Evolutionary conservation across 177 flowering plant species (phyloP), one percentile per base, ranked within the genome.

Genomic region (Vitis hybrid): DNA sequence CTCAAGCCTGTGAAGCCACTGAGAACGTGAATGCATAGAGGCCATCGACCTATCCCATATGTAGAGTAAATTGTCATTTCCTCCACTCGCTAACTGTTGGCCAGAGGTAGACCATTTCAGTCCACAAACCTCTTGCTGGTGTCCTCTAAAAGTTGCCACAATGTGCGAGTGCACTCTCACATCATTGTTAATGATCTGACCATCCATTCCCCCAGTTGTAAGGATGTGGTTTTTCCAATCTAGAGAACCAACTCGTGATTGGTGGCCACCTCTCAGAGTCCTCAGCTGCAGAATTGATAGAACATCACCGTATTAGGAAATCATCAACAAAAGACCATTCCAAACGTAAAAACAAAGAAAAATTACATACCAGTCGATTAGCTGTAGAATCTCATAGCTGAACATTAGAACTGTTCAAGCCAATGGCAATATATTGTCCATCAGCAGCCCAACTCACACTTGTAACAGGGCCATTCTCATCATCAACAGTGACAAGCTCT

Each of bases 401-500:
- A 16, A 76, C 78, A 9, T 76, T 13, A 8, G 76, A 75, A 59
- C 70, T 79, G 57, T 66, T 61, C 40, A 79, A 70, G 60, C 77
- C 82, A 69, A 72, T 60, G 12, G 79, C 79, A 56, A 79, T 30
- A 54, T 75, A 65, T 14, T 61, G 60, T 7, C 81, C 79, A 72
- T 75, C 72, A 14, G 70, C 62, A 10, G 79, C 78, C 81, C 79
- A 79, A 18, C 63, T 61, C 4, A 79, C 74, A 67, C 78, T 75
- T 11, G 81, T 79, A 52, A 79, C 76, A 18, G 78, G 78, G 3
- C 81, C 81, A 30, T 30, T 30, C 11, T 69, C 78, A 21, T 73
- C 75, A 32, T 68, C 65, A 48, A 69, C 48, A 5, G 75, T 59
- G 49, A 76, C 58, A 54, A 74, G 80, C 57, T 70, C 77, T 21